Evolutionary conservation across 768 basidiomycete genomes (phyloP).

Genomic region (Phylloporus sp.): DNA sequence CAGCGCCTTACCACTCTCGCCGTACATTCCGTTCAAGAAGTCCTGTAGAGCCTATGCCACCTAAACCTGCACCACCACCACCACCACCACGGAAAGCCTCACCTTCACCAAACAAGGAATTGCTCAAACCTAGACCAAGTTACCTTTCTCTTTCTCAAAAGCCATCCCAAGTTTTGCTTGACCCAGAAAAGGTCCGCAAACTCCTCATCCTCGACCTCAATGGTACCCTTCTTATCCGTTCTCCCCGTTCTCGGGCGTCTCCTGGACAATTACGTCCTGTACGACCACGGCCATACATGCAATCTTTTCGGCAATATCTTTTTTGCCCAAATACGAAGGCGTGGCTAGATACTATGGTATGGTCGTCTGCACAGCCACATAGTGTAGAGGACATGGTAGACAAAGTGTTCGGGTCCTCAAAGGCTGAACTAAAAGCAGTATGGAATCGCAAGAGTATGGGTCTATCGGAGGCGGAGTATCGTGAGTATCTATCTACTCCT

Average conservation of each 20-base stretch:
- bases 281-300: constrained; percentile 64
- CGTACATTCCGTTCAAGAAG: constrained; percentile 8
- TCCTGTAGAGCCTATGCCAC: constrained; percentile 1
- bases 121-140: constrained; percentile 27
- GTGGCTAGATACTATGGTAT: constrained; percentile 85
- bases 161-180: constrained; percentile 24
- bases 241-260: constrained; percentile 26
- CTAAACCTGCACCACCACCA: not conserved
- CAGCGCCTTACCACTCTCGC: constrained; percentile 4
- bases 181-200: constrained; percentile 43
- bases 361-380: constrained; percentile 83
- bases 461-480: constrained; percentile 53
- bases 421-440: constrained; percentile 49
- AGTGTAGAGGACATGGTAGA: constrained; percentile 75
- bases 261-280: constrained; percentile 33
- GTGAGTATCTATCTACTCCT: constrained; percentile 45
- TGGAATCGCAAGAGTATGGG: constrained; percentile 84
- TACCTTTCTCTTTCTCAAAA: constrained; percentile 35
- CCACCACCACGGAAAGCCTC: constrained; percentile 1
- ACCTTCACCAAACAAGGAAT: not conserved
- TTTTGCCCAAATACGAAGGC: constrained; percentile 53
- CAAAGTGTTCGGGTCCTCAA: constrained; percentile 47
- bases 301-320: constrained; percentile 57
- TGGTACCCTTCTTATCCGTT: constrained; percentile 66
- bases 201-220: constrained; percentile 66